phyloP scores from a whole-genome alignment of 129 eudicot genomes.

The Pseudognaphalium luteoalbum region DNA sequence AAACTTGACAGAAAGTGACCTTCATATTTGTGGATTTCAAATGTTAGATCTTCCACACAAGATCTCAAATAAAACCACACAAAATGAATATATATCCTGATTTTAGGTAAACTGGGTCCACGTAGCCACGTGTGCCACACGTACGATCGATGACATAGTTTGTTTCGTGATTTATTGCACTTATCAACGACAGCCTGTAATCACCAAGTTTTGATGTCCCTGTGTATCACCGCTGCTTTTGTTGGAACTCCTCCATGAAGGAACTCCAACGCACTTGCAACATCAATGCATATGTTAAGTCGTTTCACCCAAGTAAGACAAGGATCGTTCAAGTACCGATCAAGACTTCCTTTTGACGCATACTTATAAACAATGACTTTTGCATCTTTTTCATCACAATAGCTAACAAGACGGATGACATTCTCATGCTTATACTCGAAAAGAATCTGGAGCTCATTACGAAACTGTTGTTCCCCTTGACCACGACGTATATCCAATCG shows the following conservation, averaged over 20 bases:
- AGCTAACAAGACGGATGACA: too few relatives aligned
- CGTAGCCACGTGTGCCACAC: not conserved
- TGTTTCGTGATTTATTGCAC: not conserved
- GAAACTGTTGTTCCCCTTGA: too few relatives aligned
- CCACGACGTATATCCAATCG: too few relatives aligned
- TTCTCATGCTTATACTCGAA: too few relatives aligned
- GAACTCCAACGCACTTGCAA: not conserved
- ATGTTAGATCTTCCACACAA: not conserved
- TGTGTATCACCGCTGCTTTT: not conserved
- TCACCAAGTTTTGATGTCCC: conserved; percentile 1
- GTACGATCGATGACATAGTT: not conserved
- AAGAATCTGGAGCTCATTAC: too few relatives aligned
- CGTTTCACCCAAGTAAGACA: not conserved
- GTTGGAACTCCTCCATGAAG: not conserved
- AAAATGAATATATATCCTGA: not conserved
- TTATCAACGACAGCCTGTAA: not conserved
- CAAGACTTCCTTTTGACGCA: not conserved
- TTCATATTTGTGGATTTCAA: not conserved
- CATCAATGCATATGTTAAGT: not conserved
- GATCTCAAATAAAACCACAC: conserved; percentile 11
- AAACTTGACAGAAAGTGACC: not conserved
- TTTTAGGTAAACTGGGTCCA: not conserved
- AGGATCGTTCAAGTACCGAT: not conserved
- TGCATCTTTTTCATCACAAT: not conserved
- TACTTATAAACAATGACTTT: not conserved